Percentiles rank a stretch among this genome's conserved stretches.
These are phyloP conservation scores for Kodamaea fukazawae DNA, from an alignment of 805 yeast species.

Conservation along the genomic window DNA sequence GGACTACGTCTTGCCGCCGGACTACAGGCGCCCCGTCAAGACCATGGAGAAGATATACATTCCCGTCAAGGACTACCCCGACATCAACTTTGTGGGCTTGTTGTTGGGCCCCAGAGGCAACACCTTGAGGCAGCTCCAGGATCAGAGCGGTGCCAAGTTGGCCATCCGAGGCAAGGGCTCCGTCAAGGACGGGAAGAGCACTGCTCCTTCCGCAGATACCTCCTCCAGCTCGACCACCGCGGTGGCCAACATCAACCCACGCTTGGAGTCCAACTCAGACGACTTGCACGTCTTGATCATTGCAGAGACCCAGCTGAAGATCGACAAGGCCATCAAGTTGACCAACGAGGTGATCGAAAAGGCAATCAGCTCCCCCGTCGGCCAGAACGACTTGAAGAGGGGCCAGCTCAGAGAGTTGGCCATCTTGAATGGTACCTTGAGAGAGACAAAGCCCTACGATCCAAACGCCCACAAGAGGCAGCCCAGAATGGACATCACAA, in stretches of 20 bases:
- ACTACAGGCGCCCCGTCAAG: slow-evolving; percentile 66
- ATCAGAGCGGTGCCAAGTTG: slow-evolving; percentile 81
- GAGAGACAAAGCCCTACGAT: slow-evolving; percentile 67
- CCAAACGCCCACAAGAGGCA: slow-evolving; percentile 38
- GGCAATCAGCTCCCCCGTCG: slow-evolving; percentile 87
- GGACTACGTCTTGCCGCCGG: slow-evolving; percentile 73
- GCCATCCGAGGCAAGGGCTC: slow-evolving; percentile 96
- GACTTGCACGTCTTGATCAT: slow-evolving; percentile 86
- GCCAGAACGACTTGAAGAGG: slow-evolving; percentile 87
- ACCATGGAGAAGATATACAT: slow-evolving; percentile 79
- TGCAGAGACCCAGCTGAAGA: slow-evolving; percentile 75
- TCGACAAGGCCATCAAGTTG: slow-evolving; percentile 69
- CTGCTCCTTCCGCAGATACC: slow-evolving; percentile 49
- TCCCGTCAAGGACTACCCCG: slow-evolving; percentile 85
- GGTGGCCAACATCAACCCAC: slow-evolving; percentile 21
- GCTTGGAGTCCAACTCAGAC: slow-evolving; percentile 42
- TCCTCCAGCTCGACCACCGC: slow-evolving; percentile 16
- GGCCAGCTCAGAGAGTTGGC: slow-evolving; percentile 92
- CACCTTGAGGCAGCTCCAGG: slow-evolving; percentile 76
- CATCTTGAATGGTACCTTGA: slow-evolving; percentile 86
- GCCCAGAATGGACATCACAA: slow-evolving; percentile 42
- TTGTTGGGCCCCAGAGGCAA: slow-evolving; percentile 95
- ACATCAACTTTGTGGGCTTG: slow-evolving; percentile 87
- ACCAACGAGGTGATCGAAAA: slow-evolving; percentile 75
- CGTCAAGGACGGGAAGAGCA: slow-evolving; percentile 81